Base-by-base conservation (phyloP, 2,329 filamentous ascomycete genomes). In the Cryphonectria radicalis region DNA sequence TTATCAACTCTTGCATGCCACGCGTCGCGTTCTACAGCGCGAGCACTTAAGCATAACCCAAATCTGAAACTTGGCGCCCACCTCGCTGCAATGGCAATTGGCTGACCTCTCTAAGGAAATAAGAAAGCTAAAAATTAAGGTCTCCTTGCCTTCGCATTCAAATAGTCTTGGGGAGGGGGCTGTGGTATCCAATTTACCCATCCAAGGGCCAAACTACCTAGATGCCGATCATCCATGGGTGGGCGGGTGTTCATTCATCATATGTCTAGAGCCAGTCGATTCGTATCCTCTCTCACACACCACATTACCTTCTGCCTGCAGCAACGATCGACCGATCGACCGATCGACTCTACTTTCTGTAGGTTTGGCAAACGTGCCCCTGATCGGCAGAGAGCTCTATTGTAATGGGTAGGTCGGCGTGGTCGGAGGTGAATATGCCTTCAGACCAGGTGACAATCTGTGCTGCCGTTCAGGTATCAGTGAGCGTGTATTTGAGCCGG, bases 331-430 rank as follows among this genome's bases (percentile, higher is more conserved):
- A 35, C 64, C 32, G 64, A 37, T 37, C 43, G 35, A 35, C 64
- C 32, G 63, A 66, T 66, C 63, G 19, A 11, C 35, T 22, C 22
- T 17, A 46, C 19, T 11, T 57, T 55, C 10, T 35, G n/a, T 59
- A 32, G n/a, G 14, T 32, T 43, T 43, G 42, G 50, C 11, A 19
- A 25, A 43, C 17, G 35, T 43, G 17, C 42, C 35, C 65, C 35
- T 67, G 65, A 67, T 67, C 65, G 50, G 8, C 65, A 67, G 4
- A 59, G 22, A 40, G n/a, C 7, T 3, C 50, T 55, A 32, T 43
- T 40, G 50, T 37, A 59, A 40, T 62, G 37, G 65, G 65, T 67
- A 67, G 65, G 65, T 67, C 65, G 65, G 65, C 22, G 35, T 67
- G 65, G 53, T 67, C 65, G 65, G 65, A 50, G 32, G 28, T 40